Conservation (phyloP, 2,329 filamentous ascomycete genomes). For the Grosmannia clavigera region DNA sequence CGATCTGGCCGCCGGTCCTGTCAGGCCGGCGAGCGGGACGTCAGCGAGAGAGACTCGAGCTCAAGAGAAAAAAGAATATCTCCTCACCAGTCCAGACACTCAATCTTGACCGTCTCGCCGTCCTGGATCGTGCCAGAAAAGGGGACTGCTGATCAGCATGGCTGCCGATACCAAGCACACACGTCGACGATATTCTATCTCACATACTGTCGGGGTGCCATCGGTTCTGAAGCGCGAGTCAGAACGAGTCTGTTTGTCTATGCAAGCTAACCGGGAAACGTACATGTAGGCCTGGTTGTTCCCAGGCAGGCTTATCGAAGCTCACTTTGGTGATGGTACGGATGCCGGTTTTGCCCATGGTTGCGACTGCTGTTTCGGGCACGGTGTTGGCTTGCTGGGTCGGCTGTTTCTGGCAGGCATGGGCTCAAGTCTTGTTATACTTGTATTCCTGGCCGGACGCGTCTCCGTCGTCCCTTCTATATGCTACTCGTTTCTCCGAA, state of each 20-base stretch:
- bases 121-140: slow-evolving; percentile 60
- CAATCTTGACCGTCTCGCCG: slow-evolving; percentile 83
- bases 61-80: background rate
- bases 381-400: background rate
- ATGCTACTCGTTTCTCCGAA: background rate
- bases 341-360: slow-evolving; percentile 36
- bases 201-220: slow-evolving; percentile 80
- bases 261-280: slow-evolving; percentile 15
- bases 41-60: background rate
- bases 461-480: background rate
- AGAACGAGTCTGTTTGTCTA: background rate
- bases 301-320: slow-evolving; percentile 55
- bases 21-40: background rate
- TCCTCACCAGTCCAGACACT: slow-evolving; percentile 66
- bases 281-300: slow-evolving; percentile 62
- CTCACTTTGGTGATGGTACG: slow-evolving; percentile 63
- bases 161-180: background rate
- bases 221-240: slow-evolving; percentile 48
- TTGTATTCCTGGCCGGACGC: background rate
- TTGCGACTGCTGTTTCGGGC: background rate
- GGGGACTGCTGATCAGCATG: slow-evolving; percentile 46
- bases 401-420: background rate
- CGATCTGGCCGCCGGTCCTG: slow-evolving; percentile 67
- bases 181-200: background rate
- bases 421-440: background rate